Evolutionary conservation across 495 filamentous ascomycete genomes (phyloP).

Genomic region (Daldinia vernicosa): DNA sequence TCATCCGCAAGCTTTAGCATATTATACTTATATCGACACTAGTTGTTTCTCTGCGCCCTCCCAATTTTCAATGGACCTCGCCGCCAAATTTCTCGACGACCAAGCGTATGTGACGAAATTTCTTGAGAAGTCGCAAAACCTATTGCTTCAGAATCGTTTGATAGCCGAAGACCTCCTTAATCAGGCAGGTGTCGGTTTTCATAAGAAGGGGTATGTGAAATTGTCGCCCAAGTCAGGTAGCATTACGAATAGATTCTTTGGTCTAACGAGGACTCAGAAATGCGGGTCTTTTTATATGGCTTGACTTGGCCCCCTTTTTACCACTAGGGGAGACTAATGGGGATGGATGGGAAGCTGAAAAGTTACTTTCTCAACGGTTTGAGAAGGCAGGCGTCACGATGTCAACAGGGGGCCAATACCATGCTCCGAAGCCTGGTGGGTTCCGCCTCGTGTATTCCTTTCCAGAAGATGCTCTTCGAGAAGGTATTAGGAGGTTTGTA

Average conservation of each 20-base stretch:
- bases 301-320: constrained; percentile 56
- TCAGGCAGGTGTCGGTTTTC: constrained; percentile 53
- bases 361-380: constrained; percentile 49
- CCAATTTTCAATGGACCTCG: constrained; percentile 55
- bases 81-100: constrained; percentile 59
- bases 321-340: constrained; percentile 30
- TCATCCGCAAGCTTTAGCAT: not conserved
- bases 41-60: constrained; percentile 59
- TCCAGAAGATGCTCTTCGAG: constrained; percentile 47
- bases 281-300: constrained; percentile 70
- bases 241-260: not conserved
- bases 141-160: constrained; percentile 50
- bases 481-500: constrained; percentile 57
- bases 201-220: constrained; percentile 30
- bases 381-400: constrained; percentile 56
- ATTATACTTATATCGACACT: not conserved
- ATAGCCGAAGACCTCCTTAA: constrained; percentile 51
- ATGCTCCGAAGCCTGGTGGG: constrained; percentile 58
- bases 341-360: constrained; percentile 43
- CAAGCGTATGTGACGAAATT: constrained; percentile 56
- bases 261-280: constrained; percentile 46
- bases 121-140: constrained; percentile 51
- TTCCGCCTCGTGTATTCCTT: constrained; percentile 64
- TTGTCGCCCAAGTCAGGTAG: not conserved
- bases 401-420: constrained; percentile 53